These are phyloP conservation scores for Annulohypoxylon moriforme DNA, from an alignment of 495 filamentous ascomycete species.

Conservation along the genomic window DNA sequence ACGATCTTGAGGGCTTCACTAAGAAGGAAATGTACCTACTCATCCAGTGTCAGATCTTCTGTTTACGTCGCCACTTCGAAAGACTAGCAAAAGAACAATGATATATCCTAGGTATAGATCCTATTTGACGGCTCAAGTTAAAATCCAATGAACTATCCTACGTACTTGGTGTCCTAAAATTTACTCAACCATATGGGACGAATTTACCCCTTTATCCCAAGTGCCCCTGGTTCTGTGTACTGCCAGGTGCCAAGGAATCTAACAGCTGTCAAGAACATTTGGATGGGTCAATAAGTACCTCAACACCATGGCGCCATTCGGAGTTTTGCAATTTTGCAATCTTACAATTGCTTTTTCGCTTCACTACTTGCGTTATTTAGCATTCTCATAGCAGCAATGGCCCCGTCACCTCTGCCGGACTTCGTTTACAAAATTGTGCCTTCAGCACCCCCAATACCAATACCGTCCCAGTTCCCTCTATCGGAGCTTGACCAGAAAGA, in stretches of 20 bases:
- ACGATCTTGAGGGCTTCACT: neutral
- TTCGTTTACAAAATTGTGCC: slow-evolving; percentile 66
- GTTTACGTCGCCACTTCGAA: neutral
- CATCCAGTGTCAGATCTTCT: neutral
- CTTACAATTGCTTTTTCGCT: neutral
- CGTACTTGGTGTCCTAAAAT: neutral
- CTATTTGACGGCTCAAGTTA: neutral
- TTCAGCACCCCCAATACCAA: slow-evolving; percentile 57
- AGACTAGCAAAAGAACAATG: neutral
- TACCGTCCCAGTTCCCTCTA: slow-evolving; percentile 59
- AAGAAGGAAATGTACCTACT: neutral
- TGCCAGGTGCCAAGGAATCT: slow-evolving; percentile 11
- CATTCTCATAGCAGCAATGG: slow-evolving; percentile 19
- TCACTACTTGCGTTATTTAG: neutral
- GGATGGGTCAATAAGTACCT: neutral
- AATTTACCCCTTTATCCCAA: neutral
- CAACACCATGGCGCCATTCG: neutral
- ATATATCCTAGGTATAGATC: neutral
- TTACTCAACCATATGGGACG: neutral
- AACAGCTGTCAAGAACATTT: slow-evolving; percentile 14
- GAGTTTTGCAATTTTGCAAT: too few relatives aligned
- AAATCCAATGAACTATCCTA: too few relatives aligned
- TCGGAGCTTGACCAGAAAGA: slow-evolving; percentile 63
- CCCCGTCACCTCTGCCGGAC: slow-evolving; percentile 51
- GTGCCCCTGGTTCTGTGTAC: neutral